phyloP scores from a whole-genome alignment of 352 stramenopile species.

The Phytopythium sindhum region DNA sequence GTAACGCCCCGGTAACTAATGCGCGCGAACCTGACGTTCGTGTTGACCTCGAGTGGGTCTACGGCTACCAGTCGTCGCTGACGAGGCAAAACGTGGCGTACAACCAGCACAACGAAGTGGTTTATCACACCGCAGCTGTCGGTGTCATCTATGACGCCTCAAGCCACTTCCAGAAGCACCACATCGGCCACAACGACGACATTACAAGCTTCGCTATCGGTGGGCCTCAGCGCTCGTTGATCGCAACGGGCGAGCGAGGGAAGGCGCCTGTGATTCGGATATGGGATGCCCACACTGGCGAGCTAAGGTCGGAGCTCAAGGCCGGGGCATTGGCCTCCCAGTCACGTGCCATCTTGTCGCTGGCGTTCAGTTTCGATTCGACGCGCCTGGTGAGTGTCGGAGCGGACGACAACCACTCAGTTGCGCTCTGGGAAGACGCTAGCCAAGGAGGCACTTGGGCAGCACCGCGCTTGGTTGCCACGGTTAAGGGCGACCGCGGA shows the following conservation, averaged over 20 bases:
- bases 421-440: constrained; percentile 72
- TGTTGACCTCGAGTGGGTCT: constrained; percentile 82
- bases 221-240: constrained; percentile 45
- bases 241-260: constrained; percentile 84
- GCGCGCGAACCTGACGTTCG: constrained; percentile 53
- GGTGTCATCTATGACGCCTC: constrained; percentile 77
- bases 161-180: constrained; percentile 77
- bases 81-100: constrained; percentile 80
- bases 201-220: constrained; percentile 83
- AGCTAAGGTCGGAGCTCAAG: constrained; percentile 54
- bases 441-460: constrained; percentile 67
- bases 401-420: constrained; percentile 78
- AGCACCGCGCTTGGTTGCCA: constrained; percentile 32
- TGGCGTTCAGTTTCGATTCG: constrained; percentile 62
- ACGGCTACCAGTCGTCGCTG: constrained; percentile 73
- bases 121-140: constrained; percentile 87
- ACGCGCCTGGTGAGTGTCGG: constrained; percentile 67
- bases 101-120: constrained; percentile 67
- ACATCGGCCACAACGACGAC: constrained; percentile 83
- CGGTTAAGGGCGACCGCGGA: constrained; percentile 50
- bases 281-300: constrained; percentile 81
- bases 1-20: constrained; percentile 62
- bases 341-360: constrained; percentile 57
- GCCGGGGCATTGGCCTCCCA: constrained; percentile 35
- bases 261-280: constrained; percentile 73